phyloP scores from a whole-genome alignment of 257 asterid genomes.

The Capsicum baccatum region DNA sequence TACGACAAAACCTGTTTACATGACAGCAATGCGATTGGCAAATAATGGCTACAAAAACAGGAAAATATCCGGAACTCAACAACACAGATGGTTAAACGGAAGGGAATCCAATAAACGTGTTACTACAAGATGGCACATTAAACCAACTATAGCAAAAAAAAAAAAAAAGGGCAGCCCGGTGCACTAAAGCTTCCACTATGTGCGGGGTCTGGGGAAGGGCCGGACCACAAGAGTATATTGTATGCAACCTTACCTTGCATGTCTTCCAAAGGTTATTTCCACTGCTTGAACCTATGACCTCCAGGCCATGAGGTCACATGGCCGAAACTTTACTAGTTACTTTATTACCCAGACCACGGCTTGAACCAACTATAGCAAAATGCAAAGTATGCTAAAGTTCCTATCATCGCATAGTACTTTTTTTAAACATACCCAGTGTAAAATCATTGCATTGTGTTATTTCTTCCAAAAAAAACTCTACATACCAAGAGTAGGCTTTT shows the following conservation, averaged over 20 bases:
- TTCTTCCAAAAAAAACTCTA: neutral
- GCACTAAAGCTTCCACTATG: too few species aligned
- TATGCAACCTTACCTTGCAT: too few species aligned
- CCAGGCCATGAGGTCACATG: too few species aligned
- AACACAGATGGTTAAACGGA: neutral
- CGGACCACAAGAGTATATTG: too few species aligned
- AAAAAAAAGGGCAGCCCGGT: constrained; percentile 50
- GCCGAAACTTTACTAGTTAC: too few species aligned
- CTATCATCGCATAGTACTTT: too few species aligned
- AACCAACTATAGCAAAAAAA: constrained; percentile 85
- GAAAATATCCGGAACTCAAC: neutral
- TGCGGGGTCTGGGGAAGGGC: too few species aligned
- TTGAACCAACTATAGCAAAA: constrained; percentile 70
- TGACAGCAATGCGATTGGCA: neutral
- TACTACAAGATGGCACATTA: constrained; percentile 92
- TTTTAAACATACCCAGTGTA: too few species aligned
- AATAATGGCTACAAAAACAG: neutral
- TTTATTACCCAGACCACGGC: too few species aligned
- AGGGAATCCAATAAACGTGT: constrained; percentile 53
- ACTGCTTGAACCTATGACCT: too few species aligned
- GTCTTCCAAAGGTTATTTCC: too few species aligned
- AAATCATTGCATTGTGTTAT: neutral
- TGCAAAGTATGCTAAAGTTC: constrained; percentile 10
- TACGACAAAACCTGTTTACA: neutral
- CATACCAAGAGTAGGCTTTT: neutral